Base-by-base conservation (phyloP, 106 monocot genomes). In the Ottelia alismoides region DNA sequence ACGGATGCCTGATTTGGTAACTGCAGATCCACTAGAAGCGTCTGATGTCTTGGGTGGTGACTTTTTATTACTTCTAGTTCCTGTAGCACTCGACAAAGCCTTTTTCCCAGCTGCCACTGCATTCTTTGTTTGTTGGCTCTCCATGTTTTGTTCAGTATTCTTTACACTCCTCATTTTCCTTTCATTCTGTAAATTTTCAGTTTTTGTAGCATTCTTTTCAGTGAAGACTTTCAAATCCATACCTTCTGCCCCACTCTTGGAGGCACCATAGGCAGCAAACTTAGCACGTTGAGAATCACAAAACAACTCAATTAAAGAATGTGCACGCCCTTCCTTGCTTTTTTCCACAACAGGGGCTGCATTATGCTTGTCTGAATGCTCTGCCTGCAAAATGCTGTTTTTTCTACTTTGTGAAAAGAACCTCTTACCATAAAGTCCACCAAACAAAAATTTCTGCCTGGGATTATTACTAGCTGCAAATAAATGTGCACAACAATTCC, bases 41-140 rank as follows among this genome's bases (percentile, higher is more conserved):
- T 25, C 52, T 7, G 45, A 50, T 74, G 66, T 61, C 43, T 65
- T 76, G 17, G 31, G 56, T 56, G 50, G 53, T 59, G 85, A 71
- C 30, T 61, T 45, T 62, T 58, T 75, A 28, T 59, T 70, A 19
- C 24, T 45, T 46, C 65, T 68, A 48, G n/a, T 11, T 24, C 71
- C 48, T 23, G 49, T 20, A 25, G 19, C 26, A 60, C 46, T 57
- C 30, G 70, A 30, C 55, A 56, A 53, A 47, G 43, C 26, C 17
- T 18, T 50, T 30, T 16, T 31, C 49, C 24, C 21, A 20, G 50
- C 32, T 58, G 47, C 49, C 24, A 54, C 53, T 30, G 0, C 29
- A 27, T 69, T 31, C 11, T 75, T 11, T 31, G 65, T 66, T 65
- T 64, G 72, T 35, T 32, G 59, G 44, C 20, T 72, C 61, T 21